These are phyloP conservation scores for Solanum chilense DNA, from an alignment of 257 asterid genomes.

Conservation along the genomic window DNA sequence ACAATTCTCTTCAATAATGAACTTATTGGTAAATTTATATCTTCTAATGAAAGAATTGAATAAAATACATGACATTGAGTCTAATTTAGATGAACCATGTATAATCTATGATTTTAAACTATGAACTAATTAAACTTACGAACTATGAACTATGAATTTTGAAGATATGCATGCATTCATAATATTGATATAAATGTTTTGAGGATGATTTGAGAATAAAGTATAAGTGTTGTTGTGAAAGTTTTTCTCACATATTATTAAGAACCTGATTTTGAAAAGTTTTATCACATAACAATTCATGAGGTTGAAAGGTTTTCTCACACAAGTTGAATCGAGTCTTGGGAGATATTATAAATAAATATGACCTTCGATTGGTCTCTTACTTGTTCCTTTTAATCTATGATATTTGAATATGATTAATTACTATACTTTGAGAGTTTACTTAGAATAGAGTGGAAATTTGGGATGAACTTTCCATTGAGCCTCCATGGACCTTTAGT, in stretches of 20 bases:
- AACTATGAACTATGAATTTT: not conserved
- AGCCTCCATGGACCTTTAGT: too few relatives aligned
- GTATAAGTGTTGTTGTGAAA: not conserved
- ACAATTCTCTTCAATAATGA: not conserved
- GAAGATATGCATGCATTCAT: not conserved
- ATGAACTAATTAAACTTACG: too few relatives aligned
- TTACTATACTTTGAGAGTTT: not conserved
- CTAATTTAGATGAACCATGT: not conserved
- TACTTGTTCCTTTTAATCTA: too few relatives aligned
- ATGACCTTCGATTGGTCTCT: not conserved
- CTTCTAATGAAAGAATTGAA: not conserved
- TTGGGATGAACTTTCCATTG: too few relatives aligned
- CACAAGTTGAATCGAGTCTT: not conserved
- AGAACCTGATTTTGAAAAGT: not conserved
- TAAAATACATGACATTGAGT: not conserved
- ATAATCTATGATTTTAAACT: not conserved
- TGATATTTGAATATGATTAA: not conserved
- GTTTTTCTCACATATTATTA: too few relatives aligned
- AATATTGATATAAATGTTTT: not conserved
- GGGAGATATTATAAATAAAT: not conserved
- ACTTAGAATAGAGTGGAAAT: not conserved
- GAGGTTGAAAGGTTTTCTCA: too few relatives aligned
- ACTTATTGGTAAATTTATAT: too few relatives aligned
- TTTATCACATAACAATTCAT: not conserved
- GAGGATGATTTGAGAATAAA: not conserved